A percentile compares a stretch with the other conserved stretches of the same genome.
Evolutionary conservation across 208 protist genomes (phyloP).

Genomic region (Angomonas deanei): DNA sequence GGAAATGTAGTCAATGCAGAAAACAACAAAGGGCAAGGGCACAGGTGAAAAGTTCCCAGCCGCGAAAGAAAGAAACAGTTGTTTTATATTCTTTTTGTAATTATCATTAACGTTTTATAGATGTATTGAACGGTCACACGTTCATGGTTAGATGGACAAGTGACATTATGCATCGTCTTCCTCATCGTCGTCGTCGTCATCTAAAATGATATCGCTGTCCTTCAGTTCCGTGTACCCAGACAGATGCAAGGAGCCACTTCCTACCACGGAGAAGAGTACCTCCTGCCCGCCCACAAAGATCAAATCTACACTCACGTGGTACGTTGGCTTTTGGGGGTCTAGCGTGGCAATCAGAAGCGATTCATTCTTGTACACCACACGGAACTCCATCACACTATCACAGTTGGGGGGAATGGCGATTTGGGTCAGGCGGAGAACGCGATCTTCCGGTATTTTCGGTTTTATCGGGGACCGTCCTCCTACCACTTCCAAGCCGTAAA

Average conservation of each 20-base stretch:
- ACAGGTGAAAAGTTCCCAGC: neutral
- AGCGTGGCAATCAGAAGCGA: constrained; percentile 61
- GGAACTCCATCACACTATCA: constrained; percentile 33
- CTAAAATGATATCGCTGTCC: constrained; percentile 21
- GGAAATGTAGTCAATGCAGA: neutral
- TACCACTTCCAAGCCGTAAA: constrained; percentile 73
- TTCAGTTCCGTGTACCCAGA: constrained; percentile 64
- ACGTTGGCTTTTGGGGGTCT: constrained; percentile 53
- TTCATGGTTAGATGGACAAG: too few species aligned
- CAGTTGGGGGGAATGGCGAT: constrained; percentile 57
- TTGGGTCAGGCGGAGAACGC: constrained; percentile 59
- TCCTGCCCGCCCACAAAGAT: constrained; percentile 45
- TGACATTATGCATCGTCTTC: constrained; percentile 10
- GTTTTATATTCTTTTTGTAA: neutral
- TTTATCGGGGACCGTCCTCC: constrained; percentile 35
- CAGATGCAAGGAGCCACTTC: constrained; percentile 51
- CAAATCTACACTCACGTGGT: constrained; percentile 60
- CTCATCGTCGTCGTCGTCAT: constrained; percentile 32
- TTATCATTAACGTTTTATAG: neutral
- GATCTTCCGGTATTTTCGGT: constrained; percentile 54
- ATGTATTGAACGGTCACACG: too few species aligned
- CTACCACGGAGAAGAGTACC: constrained; percentile 28
- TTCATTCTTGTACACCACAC: constrained; percentile 31
- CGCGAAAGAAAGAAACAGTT: neutral
- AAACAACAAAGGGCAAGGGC: neutral